A percentile compares a stretch with the other conserved stretches of the same genome.
Conservation (phyloP, 495 filamentous ascomycete species). For the Xylaria cubensis region DNA sequence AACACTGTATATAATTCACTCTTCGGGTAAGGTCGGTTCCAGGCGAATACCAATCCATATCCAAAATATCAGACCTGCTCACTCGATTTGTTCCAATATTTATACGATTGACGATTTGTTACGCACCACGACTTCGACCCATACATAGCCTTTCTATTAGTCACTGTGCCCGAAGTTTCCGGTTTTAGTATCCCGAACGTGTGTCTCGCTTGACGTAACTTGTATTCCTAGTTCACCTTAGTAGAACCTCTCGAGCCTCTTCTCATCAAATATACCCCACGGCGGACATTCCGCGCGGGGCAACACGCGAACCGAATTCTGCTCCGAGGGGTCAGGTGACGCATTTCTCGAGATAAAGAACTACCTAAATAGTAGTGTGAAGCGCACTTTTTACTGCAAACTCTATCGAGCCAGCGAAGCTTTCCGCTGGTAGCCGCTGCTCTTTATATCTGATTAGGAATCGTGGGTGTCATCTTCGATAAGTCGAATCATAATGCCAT, state of each 20-base stretch:
- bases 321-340: not conserved
- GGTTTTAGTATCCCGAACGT: not conserved
- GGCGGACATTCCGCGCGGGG: constrained; percentile 20
- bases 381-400: not conserved
- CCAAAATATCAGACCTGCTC: not conserved
- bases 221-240: not conserved
- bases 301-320: not conserved
- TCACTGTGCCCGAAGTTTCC: constrained; percentile 8
- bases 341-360: not conserved
- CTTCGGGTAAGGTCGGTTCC: not conserved
- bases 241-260: not conserved
- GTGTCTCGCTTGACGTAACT: constrained; percentile 2
- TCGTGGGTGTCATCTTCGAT: constrained; percentile 1
- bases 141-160: constrained; percentile 1
- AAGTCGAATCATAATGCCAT: not conserved
- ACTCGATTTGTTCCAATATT: too few species aligned
- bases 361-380: not conserved
- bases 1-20: not conserved
- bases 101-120: not conserved
- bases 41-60: not conserved
- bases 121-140: not conserved
- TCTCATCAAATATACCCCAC: not conserved
- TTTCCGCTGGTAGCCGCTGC: constrained; percentile 26
- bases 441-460: constrained; percentile 11
- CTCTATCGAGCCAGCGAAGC: constrained; percentile 2